Evolutionary conservation across 2,329 filamentous ascomycete species (phyloP), one percentile per base, ranked within the genome.

Genomic region (Clonostachys rosea): DNA sequence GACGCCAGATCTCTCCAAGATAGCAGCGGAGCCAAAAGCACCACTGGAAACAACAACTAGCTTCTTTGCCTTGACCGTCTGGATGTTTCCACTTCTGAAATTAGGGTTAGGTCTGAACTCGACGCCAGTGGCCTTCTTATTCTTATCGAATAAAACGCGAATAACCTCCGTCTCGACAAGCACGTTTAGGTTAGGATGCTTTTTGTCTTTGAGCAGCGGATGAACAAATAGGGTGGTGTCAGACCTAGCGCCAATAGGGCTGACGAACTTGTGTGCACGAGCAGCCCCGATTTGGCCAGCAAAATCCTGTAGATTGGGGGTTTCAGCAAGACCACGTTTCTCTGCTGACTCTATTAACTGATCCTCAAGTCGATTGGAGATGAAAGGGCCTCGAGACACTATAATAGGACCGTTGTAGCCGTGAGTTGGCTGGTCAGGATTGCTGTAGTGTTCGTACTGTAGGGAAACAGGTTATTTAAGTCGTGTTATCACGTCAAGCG

Each of bases 171-270:
- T 73, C 53, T 84, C 72, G 0, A 75, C 66, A 1, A 86, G 65
- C 5, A 86, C 67, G 48, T 85, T 76, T 3, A 86, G 71, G 48
- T 84, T 83, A 0, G 77, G 71, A 42, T 80, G 70, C 3, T 73
- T 62, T 2, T 50, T 54, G 4, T 64, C 49, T 20, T 52, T 42
- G 43, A 69, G 56, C 42, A 61, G 49, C 37, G 64, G 44, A 40
- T 65, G 54, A n/a, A 67, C 46, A 49, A 81, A 84, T 49, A 76
- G 72, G 0, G 80, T 80, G 2, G 78, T 65, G 53, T 84, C 81
- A 55, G 81, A 78, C 16, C 81, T 72, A 39, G 66, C 66, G 14
- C 79, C 79, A 3, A 79, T 70, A 0, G 53, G 56, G 1, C 48
- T 56, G 16, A 62, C 54, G 33, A 56, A 58, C 63, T 61, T 52